Base-by-base conservation (phyloP, 495 filamentous ascomycete genomes). In the Durotheca rogersii region DNA sequence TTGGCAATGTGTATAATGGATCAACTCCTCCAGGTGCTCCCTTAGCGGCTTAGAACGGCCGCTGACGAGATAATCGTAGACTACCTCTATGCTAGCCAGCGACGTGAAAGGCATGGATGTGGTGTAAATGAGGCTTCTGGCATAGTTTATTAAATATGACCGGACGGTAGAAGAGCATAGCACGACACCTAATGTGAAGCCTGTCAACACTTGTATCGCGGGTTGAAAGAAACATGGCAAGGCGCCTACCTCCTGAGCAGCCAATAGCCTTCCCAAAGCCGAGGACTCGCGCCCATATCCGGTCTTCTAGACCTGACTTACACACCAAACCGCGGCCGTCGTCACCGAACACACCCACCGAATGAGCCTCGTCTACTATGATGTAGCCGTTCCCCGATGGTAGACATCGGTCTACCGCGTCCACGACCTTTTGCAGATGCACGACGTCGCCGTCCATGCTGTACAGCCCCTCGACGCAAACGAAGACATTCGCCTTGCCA, bases 361-460 rank as follows among this genome's bases (percentile, higher is more conserved):
- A 78, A 65, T 93, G 88, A 2, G 88, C 88, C 66, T 93, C 88
- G 51, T 93, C 88, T 5, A 93, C 83, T 27, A 89, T 73, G 14
- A 90, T 75, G 60, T 87, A 77, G 4, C 77, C 85, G 61, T 87
- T 87, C 2, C 70, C 69, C 0, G 35, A 32, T 4, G 81, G 81
- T 0, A 90, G 69, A 4, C 81, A 51, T 1, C 66, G 62, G 40
- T 89, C 76, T 0, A 85, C 79, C 1, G 77, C 56, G 5, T 69
- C 57, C 1, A 86, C 71, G 27, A 90, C 76, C 16, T 82, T 71
- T 11, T 62, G 55, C 11, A 93, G 68, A 0, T 85, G 86, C 7
- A 78, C 79, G 6, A 88, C 58, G 65, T 90, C 87, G 0, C 88
- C 88, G 61, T 92, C 87, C 88, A 93, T 93, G 45, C 83, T 88